These are phyloP conservation scores for Aspergillus ruber DNA, from an alignment of 2,329 filamentous ascomycete genomes.

Conservation along the genomic window DNA sequence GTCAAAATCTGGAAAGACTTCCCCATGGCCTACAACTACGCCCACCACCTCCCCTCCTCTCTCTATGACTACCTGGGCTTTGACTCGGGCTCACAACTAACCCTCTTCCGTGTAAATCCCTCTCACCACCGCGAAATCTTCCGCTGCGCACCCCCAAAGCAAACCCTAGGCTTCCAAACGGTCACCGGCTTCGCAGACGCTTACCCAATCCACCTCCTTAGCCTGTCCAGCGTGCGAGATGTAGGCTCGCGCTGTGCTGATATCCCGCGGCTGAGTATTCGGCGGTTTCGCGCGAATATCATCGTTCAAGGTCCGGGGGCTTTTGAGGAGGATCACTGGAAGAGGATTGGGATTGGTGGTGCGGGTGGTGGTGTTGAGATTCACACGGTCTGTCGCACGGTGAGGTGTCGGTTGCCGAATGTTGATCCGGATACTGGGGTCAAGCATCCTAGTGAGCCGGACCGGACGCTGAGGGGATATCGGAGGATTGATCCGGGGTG, in stretches of 20 bases:
- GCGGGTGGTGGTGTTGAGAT: constrained; percentile 20
- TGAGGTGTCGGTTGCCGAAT: constrained; percentile 53
- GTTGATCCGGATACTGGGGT: constrained; percentile 51
- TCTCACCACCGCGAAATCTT: constrained; percentile 43
- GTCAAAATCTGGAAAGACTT: constrained; percentile 53
- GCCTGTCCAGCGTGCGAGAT: constrained; percentile 48
- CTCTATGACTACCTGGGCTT: constrained; percentile 42
- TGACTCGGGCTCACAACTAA: constrained; percentile 33
- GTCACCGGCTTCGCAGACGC: constrained; percentile 53
- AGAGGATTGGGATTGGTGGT: constrained; percentile 39
- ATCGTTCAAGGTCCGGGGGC: constrained; percentile 47
- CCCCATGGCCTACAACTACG: constrained; percentile 37
- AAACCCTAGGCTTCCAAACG: constrained; percentile 47
- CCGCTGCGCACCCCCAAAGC: constrained; percentile 48
- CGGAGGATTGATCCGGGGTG: constrained; percentile 47
- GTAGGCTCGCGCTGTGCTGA: constrained; percentile 40
- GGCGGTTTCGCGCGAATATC: constrained; percentile 54
- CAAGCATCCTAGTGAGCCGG: constrained; percentile 43
- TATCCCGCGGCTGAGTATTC: constrained; percentile 42
- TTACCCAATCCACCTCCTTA: constrained; percentile 53
- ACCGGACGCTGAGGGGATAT: constrained; percentile 44
- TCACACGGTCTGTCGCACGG: constrained; percentile 51
- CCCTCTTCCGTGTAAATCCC: constrained; percentile 49
- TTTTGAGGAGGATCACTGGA: constrained; percentile 55
- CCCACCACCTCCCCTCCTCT: constrained; percentile 39